Conservation (phyloP, 2,329 filamentous ascomycete species). For the Zasmidium angulare region DNA sequence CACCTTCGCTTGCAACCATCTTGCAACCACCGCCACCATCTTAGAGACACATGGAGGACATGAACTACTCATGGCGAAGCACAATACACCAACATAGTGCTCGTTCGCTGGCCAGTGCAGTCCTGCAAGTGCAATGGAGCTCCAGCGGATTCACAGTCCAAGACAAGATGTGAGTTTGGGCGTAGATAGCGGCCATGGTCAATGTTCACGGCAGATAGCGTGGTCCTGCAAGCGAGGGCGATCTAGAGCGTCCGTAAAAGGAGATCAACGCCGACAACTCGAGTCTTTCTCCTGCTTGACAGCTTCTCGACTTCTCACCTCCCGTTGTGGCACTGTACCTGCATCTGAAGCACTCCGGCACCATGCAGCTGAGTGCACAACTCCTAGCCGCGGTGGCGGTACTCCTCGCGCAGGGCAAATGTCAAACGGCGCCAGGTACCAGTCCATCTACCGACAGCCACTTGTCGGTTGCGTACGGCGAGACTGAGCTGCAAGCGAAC, state of each 20-base stretch:
- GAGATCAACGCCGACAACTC: not conserved
- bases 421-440: constrained; percentile 9
- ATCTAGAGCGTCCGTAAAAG: not conserved
- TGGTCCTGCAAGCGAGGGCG: not conserved
- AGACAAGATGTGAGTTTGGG: not conserved
- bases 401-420: not conserved
- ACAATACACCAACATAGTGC: not conserved
- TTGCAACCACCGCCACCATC: not conserved
- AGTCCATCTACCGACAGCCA: constrained; percentile 1
- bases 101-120: not conserved
- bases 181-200: not conserved
- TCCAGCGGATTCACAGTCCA: no score
- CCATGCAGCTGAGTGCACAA: not conserved
- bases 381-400: not conserved
- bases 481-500: constrained; percentile 1
- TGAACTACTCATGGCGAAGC: not conserved
- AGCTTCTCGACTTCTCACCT: not conserved
- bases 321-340: not conserved
- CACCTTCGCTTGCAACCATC: not conserved
- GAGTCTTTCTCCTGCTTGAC: not conserved
- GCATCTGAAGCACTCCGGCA: not conserved
- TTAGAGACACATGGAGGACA: not conserved
- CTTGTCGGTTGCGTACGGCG: constrained; percentile 5
- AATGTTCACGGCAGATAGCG: not conserved
- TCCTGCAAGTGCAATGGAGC: not conserved